phyloP scores from a whole-genome alignment of 2,329 filamentous ascomycete genomes.

The Clonostachys byssicola region DNA sequence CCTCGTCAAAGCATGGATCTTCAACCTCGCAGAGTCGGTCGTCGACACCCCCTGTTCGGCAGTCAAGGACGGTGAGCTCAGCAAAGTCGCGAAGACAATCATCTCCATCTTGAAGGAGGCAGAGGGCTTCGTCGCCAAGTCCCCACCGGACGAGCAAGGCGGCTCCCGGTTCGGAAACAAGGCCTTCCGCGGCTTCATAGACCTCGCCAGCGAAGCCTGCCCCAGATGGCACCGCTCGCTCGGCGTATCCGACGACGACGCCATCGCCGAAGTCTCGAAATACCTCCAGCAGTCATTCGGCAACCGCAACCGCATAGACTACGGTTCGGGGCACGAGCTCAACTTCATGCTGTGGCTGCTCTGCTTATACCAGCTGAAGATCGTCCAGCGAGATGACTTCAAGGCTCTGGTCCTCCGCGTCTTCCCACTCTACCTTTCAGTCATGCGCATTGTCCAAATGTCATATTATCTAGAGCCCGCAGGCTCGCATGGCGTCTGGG shows the following conservation, averaged over 20 bases:
- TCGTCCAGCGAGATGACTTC: conserved; percentile 35
- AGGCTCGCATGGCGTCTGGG: conserved; percentile 97
- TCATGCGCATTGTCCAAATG: conserved; percentile 86
- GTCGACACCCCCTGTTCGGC: conserved; percentile 64
- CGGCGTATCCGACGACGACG: conserved; percentile 43
- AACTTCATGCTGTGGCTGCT: conserved; percentile 97
- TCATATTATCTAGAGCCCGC: conserved; percentile 97
- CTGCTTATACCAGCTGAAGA: conserved; percentile 77
- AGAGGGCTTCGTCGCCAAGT: conserved; percentile 59
- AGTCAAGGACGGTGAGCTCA: conserved; percentile 49
- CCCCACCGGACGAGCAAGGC: conserved; percentile 79
- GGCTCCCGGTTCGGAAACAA: conserved; percentile 95
- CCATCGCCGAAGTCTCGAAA: conserved; percentile 63
- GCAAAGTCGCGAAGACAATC: conserved; percentile 58
- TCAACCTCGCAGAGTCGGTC: conserved; percentile 79
- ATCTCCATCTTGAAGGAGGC: conserved; percentile 67
- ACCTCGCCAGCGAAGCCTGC: conserved; percentile 55
- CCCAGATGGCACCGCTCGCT: conserved; percentile 60
- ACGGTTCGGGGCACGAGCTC: conserved; percentile 94
- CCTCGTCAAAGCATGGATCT: conserved; percentile 80
- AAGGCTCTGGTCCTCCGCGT: conserved; percentile 70
- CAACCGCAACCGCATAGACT: conserved; percentile 84
- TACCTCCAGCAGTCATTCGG: conserved; percentile 86
- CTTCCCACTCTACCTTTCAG: conserved; percentile 74
- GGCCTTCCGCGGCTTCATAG: conserved; percentile 78